Evolutionary conservation across 2,329 filamentous ascomycete genomes (phyloP).

Genomic region (Fusarium incarnatum): DNA sequence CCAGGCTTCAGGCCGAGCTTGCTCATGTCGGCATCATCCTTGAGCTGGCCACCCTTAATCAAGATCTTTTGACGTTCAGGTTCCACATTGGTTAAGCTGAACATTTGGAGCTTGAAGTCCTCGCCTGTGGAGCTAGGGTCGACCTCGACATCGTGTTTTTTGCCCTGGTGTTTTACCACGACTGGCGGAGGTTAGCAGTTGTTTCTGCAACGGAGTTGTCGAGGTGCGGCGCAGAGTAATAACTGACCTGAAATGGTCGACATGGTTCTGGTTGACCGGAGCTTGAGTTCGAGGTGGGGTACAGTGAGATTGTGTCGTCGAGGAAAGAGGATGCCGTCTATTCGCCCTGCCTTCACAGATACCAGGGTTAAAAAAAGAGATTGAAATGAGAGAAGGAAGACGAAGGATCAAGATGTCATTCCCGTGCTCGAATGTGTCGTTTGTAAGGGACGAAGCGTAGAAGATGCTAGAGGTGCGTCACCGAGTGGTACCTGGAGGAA

Average conservation of each 20-base stretch:
- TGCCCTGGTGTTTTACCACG: constrained; percentile 93
- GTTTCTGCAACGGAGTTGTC: not conserved
- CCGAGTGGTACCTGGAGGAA: constrained; percentile 50
- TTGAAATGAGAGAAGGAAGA: constrained; percentile 1
- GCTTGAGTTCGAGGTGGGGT: constrained; percentile 22
- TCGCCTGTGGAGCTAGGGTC: constrained; percentile 87
- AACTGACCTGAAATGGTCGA: constrained; percentile 65
- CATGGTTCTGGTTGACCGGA: constrained; percentile 56
- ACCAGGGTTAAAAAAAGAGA: constrained; percentile 3
- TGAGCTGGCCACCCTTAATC: constrained; percentile 92
- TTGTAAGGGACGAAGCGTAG: constrained; percentile 12
- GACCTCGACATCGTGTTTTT: constrained; percentile 93
- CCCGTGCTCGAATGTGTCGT: constrained; percentile 3
- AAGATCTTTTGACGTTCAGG: constrained; percentile 96
- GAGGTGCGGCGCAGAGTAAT: constrained; percentile 17
- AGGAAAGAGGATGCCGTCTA: not conserved
- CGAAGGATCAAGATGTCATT: not conserved
- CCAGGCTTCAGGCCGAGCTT: constrained; percentile 87
- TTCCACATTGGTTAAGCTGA: constrained; percentile 94
- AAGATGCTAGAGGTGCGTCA: constrained; percentile 48
- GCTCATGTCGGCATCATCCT: constrained; percentile 90
- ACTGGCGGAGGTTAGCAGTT: constrained; percentile 64
- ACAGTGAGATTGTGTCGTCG: not conserved
- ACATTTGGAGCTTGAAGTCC: constrained; percentile 95
- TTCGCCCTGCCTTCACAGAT: not conserved